A percentile compares a stretch with the other conserved stretches of the same genome.
Evolutionary conservation across 1,139 yeast species (phyloP).

Genomic region (Protomyces gravidus): DNA sequence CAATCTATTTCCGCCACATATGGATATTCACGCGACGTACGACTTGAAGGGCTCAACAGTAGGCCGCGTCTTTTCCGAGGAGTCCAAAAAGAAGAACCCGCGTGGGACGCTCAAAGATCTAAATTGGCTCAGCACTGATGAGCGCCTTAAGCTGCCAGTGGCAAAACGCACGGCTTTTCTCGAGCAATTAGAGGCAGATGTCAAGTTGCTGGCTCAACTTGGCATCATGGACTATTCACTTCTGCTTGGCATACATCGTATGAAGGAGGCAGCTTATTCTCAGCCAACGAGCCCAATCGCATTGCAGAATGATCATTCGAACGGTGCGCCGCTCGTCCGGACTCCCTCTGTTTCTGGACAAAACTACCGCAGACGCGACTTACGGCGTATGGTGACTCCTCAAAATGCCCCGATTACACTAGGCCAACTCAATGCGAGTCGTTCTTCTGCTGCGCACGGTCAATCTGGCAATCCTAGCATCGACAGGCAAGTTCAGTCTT

Average conservation of each 20-base stretch:
- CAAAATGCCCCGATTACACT: constrained; percentile 34
- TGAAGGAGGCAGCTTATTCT: constrained; percentile 35
- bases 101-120: constrained; percentile 66
- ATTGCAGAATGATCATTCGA: constrained; percentile 40
- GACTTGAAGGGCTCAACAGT: constrained; percentile 91
- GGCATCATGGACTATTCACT: constrained; percentile 93
- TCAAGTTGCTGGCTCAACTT: constrained; percentile 49
- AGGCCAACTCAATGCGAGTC: neutral
- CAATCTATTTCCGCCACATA: constrained; percentile 90
- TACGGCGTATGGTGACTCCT: constrained; percentile 29
- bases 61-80: constrained; percentile 54
- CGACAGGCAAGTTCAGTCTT: neutral
- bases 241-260: constrained; percentile 79
- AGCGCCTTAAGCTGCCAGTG: constrained; percentile 68
- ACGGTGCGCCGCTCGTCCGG: constrained; percentile 37
- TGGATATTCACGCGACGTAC: constrained; percentile 78
- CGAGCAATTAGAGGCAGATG: constrained; percentile 70
- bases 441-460: neutral
- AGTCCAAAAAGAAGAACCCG: constrained; percentile 35
- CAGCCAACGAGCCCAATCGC: neutral
- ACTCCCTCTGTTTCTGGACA: constrained; percentile 43
- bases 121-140: constrained; percentile 72
- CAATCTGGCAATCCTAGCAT: neutral
- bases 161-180: constrained; percentile 56
- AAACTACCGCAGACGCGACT: constrained; percentile 29